These are phyloP conservation scores for Penicillium verrucosum DNA, from an alignment of 2,329 filamentous ascomycete species.

Conservation along the genomic window DNA sequence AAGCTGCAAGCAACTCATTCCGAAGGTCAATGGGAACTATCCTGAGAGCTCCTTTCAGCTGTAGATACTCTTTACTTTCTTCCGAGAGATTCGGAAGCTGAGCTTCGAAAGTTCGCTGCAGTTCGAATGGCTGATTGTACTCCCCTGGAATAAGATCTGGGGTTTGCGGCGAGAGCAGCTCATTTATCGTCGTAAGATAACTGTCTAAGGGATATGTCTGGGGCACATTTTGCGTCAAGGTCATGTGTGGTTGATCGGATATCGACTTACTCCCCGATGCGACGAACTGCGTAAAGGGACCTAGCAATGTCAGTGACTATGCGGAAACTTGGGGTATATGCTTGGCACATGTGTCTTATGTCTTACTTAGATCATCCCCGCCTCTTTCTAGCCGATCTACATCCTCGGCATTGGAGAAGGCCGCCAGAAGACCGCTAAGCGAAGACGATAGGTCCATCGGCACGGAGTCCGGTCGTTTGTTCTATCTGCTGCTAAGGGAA, in stretches of 20 bases:
- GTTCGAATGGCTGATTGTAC: background rate
- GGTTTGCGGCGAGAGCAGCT: constrained; percentile 1
- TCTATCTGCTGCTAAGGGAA: background rate
- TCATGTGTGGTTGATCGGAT: constrained; percentile 5
- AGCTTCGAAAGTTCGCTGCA: background rate
- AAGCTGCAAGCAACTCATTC: constrained; percentile 5
- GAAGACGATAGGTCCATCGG: constrained; percentile 4
- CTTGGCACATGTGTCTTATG: background rate
- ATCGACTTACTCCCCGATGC: background rate
- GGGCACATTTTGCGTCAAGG: background rate
- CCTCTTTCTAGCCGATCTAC: constrained; percentile 2
- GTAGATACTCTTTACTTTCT: constrained; percentile 1
- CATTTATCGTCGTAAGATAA: constrained; percentile 2
- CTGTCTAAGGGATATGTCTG: constrained; percentile 9
- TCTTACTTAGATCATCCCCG: background rate
- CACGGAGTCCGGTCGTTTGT: background rate
- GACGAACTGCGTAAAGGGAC: background rate
- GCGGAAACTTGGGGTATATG: background rate
- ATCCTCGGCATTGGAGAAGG: constrained; percentile 10
- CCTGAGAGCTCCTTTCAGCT: constrained; percentile 2
- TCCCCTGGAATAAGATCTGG: background rate
- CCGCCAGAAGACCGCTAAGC: background rate
- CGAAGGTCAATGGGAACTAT: constrained; percentile 4
- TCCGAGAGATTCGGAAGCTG: background rate
- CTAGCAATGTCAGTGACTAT: background rate